Base-by-base conservation (phyloP, 2,329 filamentous ascomycete genomes). In the Alternaria brassicae region DNA sequence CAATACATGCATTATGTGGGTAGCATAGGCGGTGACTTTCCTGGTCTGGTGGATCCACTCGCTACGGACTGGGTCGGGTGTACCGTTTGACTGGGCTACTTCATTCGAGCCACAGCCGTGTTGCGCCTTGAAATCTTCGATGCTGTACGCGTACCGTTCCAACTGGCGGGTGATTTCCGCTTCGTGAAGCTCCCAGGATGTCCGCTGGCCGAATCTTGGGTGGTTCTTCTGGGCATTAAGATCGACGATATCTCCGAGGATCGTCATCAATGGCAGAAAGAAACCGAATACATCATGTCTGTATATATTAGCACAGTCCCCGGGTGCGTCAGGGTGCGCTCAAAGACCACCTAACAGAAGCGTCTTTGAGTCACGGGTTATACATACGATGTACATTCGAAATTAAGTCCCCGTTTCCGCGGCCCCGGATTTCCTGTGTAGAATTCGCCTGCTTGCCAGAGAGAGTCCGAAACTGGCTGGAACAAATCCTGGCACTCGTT, bases 1-100 rank as follows among this genome's bases (percentile, higher is more conserved):
- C 37, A 97, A 82, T 10, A 96, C 93, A 72, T 97, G 92, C 91
- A 97, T 95, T 41, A 97, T 91, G 68, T 97, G 92, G 1, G 91
- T 96, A 49, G 91, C 91, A 73, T 97, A 97, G 0, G 93, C 92
- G 47, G 93, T 86, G 28, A 96, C 91, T 66, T 95, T 95, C 66
- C 88, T 89, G 1, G 91, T 94, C 78, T 96, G 92, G 51, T 96
- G 89, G 54, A 92, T 88, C 39, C 89, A 88, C 78, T 96, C 91
- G 21, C 88, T 90, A 63, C 77, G 65, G 70, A 78, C 69, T 62
- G 80, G 54, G 65, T 80, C 73, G 52, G 77, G 65, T 27, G 71
- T 70, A 34, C 70, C 58, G 45, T 76, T 74, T 21, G 75, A 73
- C 48, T 78, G 78, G 48, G 68, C 63, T n/a, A 77, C 70, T 17